Evolutionary conservation across 2,329 filamentous ascomycete genomes (phyloP).

Genomic region (Albophoma yamanashiensis): DNA sequence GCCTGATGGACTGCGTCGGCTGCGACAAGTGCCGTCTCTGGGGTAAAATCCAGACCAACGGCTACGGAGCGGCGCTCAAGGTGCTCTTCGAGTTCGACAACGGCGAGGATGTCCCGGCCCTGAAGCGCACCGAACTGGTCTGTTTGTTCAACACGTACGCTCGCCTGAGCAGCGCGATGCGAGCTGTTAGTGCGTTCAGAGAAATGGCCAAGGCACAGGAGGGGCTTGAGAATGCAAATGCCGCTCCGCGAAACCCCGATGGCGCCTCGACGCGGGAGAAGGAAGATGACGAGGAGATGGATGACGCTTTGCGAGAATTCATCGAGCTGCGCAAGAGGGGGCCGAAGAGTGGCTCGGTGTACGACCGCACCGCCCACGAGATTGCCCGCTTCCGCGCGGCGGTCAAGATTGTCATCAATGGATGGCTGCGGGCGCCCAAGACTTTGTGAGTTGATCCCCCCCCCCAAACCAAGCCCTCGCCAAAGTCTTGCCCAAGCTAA

Average conservation of each 20-base stretch:
- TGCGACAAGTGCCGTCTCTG: constrained; percentile 98
- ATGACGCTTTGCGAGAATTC: constrained; percentile 15
- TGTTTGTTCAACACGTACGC: constrained; percentile 91
- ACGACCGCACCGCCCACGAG: constrained; percentile 55
- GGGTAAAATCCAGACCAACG: constrained; percentile 93
- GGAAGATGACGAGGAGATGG: constrained; percentile 25
- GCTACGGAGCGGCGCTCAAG: constrained; percentile 90
- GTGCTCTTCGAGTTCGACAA: constrained; percentile 83
- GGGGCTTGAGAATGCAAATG: neutral
- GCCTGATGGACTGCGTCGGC: constrained; percentile 96
- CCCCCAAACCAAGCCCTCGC: neutral
- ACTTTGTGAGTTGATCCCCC: constrained; percentile 59
- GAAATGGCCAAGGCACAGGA: constrained; percentile 33
- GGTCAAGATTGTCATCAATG: constrained; percentile 53
- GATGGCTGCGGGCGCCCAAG: constrained; percentile 60
- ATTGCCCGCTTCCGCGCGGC: constrained; percentile 50
- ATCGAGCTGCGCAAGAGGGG: constrained; percentile 15
- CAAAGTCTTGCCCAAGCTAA: neutral
- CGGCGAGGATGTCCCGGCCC: constrained; percentile 51
- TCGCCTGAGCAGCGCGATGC: constrained; percentile 71
- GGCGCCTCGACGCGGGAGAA: constrained; percentile 14
- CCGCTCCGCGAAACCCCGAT: neutral
- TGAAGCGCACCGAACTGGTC: constrained; percentile 86
- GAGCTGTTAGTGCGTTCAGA: constrained; percentile 63
- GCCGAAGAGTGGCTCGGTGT: constrained; percentile 21